Evolutionary conservation across 1,284 basidiomycete species (phyloP).

Genomic region (Hypsizygus ulmarius): DNA sequence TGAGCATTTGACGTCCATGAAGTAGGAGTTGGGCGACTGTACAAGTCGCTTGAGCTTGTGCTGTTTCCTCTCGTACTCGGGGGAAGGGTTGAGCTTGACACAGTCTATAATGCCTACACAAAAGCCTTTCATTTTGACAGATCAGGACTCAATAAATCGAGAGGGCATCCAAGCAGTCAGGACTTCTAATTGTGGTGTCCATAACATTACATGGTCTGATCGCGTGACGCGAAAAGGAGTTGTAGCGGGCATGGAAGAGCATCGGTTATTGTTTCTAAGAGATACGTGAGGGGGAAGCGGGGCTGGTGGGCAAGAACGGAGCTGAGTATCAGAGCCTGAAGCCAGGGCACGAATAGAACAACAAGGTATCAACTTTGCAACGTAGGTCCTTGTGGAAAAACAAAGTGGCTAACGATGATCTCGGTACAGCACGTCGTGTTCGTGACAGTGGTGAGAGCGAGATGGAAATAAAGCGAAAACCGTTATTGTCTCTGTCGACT

Average conservation of each 20-base stretch:
- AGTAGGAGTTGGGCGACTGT: slow-evolving; percentile 97
- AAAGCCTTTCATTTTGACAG: no score
- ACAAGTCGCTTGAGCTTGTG: slow-evolving; percentile 99
- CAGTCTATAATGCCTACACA: no score
- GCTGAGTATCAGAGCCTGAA: background rate
- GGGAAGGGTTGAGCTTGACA: slow-evolving; percentile 95
- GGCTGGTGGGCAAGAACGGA: no score
- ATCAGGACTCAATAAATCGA: background rate
- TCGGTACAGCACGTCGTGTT: background rate
- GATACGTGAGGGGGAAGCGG: no score
- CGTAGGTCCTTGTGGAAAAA: slow-evolving; percentile 6
- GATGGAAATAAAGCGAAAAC: slow-evolving; percentile 1
- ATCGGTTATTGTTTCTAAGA: no score
- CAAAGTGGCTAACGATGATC: slow-evolving; percentile 9
- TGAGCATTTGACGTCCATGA: slow-evolving; percentile 99
- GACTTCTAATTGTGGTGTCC: no score
- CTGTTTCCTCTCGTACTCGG: slow-evolving; percentile 83
- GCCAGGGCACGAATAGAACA: background rate
- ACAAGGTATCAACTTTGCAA: background rate
- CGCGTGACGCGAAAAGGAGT: background rate
- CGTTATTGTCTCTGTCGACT: slow-evolving; percentile 13
- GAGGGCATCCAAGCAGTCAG: no score
- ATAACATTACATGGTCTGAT: background rate
- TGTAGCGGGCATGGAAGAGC: background rate
- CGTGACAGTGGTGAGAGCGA: slow-evolving; percentile 13